Evolutionary conservation across 2,329 filamentous ascomycete species (phyloP), one percentile per base, ranked within the genome.

Genomic region (Colletotrichum sublineola): DNA sequence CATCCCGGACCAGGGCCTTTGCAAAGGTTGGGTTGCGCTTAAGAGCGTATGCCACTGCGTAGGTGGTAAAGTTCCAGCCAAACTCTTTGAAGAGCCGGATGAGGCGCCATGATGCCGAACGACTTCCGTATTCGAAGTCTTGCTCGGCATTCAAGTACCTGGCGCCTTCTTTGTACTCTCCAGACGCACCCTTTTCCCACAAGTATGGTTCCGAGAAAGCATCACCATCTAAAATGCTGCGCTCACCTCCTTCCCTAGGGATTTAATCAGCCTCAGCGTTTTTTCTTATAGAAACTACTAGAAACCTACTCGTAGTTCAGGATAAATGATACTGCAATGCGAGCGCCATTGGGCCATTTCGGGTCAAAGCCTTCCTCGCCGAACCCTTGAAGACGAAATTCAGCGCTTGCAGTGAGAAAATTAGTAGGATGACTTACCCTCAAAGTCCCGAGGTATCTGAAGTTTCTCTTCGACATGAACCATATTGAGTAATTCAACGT

Each of bases 1-100:
- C 81, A 38, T 83, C 80, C 44, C 81, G 77, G 2, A 83, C 79
- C 38, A 81, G 81, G 5, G 81, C 82, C 63, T 81, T 78, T 8
- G 80, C 83, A 62, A 83, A 83, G 24, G 77, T 77, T 0, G 82
- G 82, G 73, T 84, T 84, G 50, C 81, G 76, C 73, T 84, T 79
- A 74, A 84, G 78, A 1, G 83, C 82, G 24, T 79, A 76, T 1
- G 80, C 82, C 8, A 85, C 79, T 1, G 82, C 82, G 68, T 81
- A 85, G 1, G 83, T 79, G 1, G 83, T 85, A 68, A 84, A 83
- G 61, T 80, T 80, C 82, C 81, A 83, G 7, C 80, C 80, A 52
- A 81, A 82, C 68, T 83, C 82, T 67, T 81, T 80, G 75, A 84
- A 84, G 3, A 85, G 76, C 3, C 81, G 77, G 72, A 82, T 79